phyloP scores from a whole-genome alignment of 2,329 filamentous ascomycete species.

The Aureobasidium sp. region DNA sequence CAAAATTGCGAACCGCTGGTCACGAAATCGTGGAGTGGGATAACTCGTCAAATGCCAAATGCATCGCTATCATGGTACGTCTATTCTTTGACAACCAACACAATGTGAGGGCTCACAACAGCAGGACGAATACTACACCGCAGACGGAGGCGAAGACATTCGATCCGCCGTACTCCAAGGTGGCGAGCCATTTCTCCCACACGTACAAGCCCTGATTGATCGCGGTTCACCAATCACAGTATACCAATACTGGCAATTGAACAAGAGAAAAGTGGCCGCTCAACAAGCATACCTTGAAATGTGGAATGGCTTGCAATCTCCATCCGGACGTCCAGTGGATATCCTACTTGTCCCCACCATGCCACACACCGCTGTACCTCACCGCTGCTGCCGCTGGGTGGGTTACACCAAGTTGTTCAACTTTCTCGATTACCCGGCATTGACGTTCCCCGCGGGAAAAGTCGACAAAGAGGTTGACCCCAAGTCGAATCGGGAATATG shows the following conservation, averaged over 20 bases:
- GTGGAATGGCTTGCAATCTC: slow-evolving; percentile 44
- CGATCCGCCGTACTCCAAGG: slow-evolving; percentile 44
- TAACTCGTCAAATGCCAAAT: slow-evolving; percentile 44
- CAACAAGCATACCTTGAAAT: slow-evolving; percentile 52
- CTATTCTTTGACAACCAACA: background rate
- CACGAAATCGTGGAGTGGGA: slow-evolving; percentile 37
- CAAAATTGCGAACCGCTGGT: slow-evolving; percentile 22
- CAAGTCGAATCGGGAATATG: slow-evolving; percentile 30
- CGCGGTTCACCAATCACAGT: slow-evolving; percentile 48
- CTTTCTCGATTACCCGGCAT: slow-evolving; percentile 47
- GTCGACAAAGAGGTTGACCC: slow-evolving; percentile 33
- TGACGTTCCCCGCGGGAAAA: slow-evolving; percentile 47
- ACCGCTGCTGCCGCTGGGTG: slow-evolving; percentile 26
- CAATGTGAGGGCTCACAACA: slow-evolving; percentile 7
- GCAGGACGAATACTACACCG: slow-evolving; percentile 54
- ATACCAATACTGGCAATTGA: slow-evolving; percentile 61
- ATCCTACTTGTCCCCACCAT: slow-evolving; percentile 51
- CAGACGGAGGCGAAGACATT: slow-evolving; percentile 57
- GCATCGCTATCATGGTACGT: slow-evolving; percentile 46
- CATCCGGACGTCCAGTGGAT: slow-evolving; percentile 44
- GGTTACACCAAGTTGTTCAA: slow-evolving; percentile 28
- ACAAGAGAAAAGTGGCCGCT: slow-evolving; percentile 45
- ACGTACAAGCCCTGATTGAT: slow-evolving; percentile 50
- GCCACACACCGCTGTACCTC: slow-evolving; percentile 50
- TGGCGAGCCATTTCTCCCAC: slow-evolving; percentile 52